phyloP scores from a whole-genome alignment of 805 yeast genomes.

The Hermanozyma aechmeae region DNA sequence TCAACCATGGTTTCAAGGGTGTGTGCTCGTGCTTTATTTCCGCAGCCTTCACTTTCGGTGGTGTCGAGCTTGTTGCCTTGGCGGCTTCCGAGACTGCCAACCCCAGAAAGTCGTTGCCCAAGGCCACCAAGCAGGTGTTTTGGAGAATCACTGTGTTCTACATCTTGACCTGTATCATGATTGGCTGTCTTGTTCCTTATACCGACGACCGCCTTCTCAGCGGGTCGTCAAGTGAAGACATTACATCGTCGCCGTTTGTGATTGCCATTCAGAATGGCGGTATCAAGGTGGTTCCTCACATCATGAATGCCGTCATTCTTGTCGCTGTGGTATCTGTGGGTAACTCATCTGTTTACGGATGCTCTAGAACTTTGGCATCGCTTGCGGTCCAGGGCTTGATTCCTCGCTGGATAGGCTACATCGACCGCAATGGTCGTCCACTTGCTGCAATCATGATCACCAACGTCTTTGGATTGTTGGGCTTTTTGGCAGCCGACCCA shows the following conservation, averaged over 20 bases:
- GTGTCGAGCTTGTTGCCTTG: not conserved
- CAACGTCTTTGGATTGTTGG: slow-evolving; percentile 48
- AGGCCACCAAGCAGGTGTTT: not conserved
- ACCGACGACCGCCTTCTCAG: slow-evolving; percentile 19
- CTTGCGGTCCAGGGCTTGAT: slow-evolving; percentile 57
- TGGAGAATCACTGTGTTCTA: not conserved
- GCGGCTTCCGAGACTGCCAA: not conserved
- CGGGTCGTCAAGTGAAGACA: slow-evolving; percentile 42
- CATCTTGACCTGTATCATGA: not conserved
- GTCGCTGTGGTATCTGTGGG: slow-evolving; percentile 23
- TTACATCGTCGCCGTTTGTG: slow-evolving; percentile 71
- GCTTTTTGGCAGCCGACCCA: slow-evolving; percentile 47
- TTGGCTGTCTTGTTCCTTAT: not conserved
- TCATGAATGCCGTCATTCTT: slow-evolving; percentile 61
- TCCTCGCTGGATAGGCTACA: slow-evolving; percentile 48
- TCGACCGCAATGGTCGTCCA: slow-evolving; percentile 64
- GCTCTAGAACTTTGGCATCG: slow-evolving; percentile 26
- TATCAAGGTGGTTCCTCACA: slow-evolving; percentile 52
- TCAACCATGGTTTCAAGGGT: not conserved
- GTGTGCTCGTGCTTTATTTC: not conserved
- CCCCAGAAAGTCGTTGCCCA: not conserved
- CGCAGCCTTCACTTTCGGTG: not conserved
- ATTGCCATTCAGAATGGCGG: slow-evolving; percentile 61
- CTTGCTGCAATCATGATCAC: slow-evolving; percentile 45
- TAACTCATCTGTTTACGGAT: slow-evolving; percentile 20